Evolutionary conservation across 768 basidiomycete genomes (phyloP), one percentile per base, ranked within the genome.

Genomic region (Nidula microcarpa): DNA sequence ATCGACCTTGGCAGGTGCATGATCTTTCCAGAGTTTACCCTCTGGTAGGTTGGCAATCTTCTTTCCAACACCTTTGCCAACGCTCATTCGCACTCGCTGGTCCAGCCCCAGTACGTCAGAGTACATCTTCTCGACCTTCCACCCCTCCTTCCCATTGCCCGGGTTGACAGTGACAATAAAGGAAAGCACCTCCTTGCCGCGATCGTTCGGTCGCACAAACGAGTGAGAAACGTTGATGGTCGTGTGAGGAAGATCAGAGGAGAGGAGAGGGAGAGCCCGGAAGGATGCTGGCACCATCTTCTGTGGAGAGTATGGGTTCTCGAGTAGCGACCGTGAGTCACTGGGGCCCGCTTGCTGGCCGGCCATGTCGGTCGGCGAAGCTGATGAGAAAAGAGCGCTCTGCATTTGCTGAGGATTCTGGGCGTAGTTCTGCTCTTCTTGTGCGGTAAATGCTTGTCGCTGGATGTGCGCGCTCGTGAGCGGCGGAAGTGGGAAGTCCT

Each of bases 1-100:
- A 75, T 98, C 97, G 43, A 94, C 91, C 74, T 91, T 95, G 32
- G 91, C 92, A 33, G 96, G 96, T 0, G 95, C 94, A 67, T 96
- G 94, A 71, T 98, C 97, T 68, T 85, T 95, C 91, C 96, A 98
- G 7, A 97, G 74, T 68, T 87, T 89, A 23, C 91, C 91, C 66
- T 99, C 97, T 1, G 97, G 97, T 53, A 99, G 68, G 51, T 70
- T 76, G 16, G 77, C 85, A 47, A 98, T 85, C 70, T 82, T 90
- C 75, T 94, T 94, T 43, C 77, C 81, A 16, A 89, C 74, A 48
- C 79, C 80, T 66, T 85, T 87, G 11, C 86, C 84, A 14, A 85
- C 79, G 49, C 77, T 84, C 45, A 68, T 69, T 51, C 91, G 82
- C 49, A 98, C 79, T 23, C 86, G 79, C 56, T 85, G 80, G 63